phyloP scores from a whole-genome alignment of 805 yeast species.

The Sungouiozyma intestinalis region DNA sequence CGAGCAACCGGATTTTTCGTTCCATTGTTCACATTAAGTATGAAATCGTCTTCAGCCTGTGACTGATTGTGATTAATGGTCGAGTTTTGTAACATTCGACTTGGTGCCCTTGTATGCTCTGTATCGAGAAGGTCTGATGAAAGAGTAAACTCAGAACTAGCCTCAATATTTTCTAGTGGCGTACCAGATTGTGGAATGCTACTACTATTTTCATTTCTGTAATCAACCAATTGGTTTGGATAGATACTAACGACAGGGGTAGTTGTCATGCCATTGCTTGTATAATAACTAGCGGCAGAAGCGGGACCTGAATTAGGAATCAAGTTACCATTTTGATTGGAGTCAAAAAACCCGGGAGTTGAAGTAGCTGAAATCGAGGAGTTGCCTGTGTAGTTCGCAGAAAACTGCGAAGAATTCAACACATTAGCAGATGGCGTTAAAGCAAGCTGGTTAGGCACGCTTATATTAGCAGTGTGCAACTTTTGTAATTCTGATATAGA shows the following conservation, averaged over 20 bases:
- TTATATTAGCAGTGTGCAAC: background rate
- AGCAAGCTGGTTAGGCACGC: conserved; percentile 3
- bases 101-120: background rate
- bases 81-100: background rate
- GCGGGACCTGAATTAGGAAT: background rate
- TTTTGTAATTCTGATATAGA: conserved; percentile 21
- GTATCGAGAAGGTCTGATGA: background rate
- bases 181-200: background rate
- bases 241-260: background rate
- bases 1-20: background rate
- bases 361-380: background rate
- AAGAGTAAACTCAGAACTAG: background rate
- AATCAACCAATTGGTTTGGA: background rate
- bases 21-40: background rate
- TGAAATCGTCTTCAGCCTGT: background rate
- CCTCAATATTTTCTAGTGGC: background rate
- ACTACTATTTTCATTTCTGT: background rate
- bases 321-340: background rate
- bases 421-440: conserved; percentile 5
- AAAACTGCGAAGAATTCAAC: background rate
- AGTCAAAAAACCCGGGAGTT: background rate
- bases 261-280: background rate
- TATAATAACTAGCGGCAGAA: background rate
- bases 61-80: background rate
- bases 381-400: background rate